Evolutionary conservation across 2,329 filamentous ascomycete species (phyloP).

Genomic region (Exophiala mesophila): DNA sequence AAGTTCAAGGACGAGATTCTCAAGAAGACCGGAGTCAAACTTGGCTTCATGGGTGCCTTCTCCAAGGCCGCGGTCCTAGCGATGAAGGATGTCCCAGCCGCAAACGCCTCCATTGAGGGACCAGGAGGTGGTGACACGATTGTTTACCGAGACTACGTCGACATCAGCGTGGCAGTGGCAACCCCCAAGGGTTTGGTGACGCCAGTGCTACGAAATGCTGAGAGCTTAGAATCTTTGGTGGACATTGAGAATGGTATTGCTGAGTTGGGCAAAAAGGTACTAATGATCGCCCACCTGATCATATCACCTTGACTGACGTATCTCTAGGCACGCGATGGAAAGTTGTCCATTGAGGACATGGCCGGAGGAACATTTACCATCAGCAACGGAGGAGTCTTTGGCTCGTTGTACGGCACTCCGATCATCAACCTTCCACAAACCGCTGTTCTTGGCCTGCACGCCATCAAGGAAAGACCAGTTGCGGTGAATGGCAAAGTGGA

Average conservation of each 20-base stretch:
- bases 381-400: conserved; percentile 94
- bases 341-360: conserved; percentile 99
- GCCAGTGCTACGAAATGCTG: conserved; percentile 89
- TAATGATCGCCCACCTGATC: conserved; percentile 1
- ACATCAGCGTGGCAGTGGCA: conserved; percentile 93
- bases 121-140: conserved; percentile 94
- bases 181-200: conserved; percentile 97
- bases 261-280: conserved; percentile 89
- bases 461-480: conserved; percentile 90
- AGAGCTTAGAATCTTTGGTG: conserved; percentile 73
- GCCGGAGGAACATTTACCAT: conserved; percentile 97
- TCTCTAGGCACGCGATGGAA: conserved; percentile 77
- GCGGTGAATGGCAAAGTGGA: conserved; percentile 91
- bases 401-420: conserved; percentile 92
- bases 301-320: background rate
- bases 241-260: conserved; percentile 87
- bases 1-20: conserved; percentile 94
- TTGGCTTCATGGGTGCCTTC: conserved; percentile 99
- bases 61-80: conserved; percentile 83
- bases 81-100: conserved; percentile 88
- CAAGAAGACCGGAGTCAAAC: conserved; percentile 94
- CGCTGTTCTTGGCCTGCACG: conserved; percentile 84
- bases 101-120: conserved; percentile 96
- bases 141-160: conserved; percentile 96
- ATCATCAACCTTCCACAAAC: conserved; percentile 69